Evolutionary conservation across 345 rosid genomes (phyloP).

Genomic region (Euphorbia lathyris): DNA sequence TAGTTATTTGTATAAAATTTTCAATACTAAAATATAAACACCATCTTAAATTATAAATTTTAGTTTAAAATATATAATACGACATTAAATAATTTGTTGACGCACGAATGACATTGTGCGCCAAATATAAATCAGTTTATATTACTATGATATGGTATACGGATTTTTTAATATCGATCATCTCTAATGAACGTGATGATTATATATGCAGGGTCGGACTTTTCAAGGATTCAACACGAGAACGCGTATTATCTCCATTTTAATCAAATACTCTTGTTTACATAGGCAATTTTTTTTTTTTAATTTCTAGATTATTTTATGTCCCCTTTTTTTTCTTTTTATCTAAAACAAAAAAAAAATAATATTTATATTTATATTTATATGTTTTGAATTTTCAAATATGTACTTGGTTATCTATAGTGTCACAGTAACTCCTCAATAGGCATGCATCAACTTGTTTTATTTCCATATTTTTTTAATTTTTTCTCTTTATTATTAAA

Average conservation of each 20-base stretch:
- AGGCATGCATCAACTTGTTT: conserved; percentile 19
- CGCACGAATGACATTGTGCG: too few species aligned
- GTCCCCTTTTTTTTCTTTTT: neutral
- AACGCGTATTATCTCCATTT: neutral
- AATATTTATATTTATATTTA: neutral
- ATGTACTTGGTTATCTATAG: conserved; percentile 25
- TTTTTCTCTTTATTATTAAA: conserved; percentile 14
- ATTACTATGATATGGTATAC: too few species aligned
- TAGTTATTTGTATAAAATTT: too few species aligned
- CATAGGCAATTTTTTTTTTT: conserved; percentile 1
- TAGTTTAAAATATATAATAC: too few species aligned
- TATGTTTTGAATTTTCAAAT: conserved; percentile 4
- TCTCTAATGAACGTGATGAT: too few species aligned
- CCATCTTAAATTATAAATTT: too few species aligned
- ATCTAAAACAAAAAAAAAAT: neutral
- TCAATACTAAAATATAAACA: too few species aligned
- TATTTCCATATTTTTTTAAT: conserved; percentile 27
- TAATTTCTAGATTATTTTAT: neutral
- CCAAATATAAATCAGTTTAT: too few species aligned
- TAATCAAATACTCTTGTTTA: neutral
- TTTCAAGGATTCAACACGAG: neutral
- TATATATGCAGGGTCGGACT: conserved; percentile 1
- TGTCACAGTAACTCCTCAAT: conserved; percentile 19
- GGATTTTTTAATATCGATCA: too few species aligned
- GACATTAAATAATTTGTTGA: too few species aligned